Conservation (phyloP, 1,139 yeast genomes). For the Geotrichum histeridarum region DNA sequence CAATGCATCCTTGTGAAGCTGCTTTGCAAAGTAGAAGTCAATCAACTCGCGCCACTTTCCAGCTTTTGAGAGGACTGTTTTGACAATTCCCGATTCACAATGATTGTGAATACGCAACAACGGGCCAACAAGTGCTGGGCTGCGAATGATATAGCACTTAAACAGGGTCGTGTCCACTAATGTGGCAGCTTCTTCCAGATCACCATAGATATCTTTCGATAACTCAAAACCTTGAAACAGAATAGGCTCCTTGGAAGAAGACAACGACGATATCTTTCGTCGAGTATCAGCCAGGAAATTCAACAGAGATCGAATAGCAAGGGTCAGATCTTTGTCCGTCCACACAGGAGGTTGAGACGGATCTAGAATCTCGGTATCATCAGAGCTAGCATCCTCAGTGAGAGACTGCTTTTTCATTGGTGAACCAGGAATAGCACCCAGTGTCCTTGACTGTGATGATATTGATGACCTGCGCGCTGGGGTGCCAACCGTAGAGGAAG, state of each 20-base stretch:
- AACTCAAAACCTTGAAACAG: not conserved
- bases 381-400: not conserved
- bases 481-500: constrained; percentile 19
- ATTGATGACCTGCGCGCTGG: constrained; percentile 1
- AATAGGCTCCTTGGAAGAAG: constrained; percentile 1
- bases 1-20: constrained; percentile 64
- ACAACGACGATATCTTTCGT: constrained; percentile 34
- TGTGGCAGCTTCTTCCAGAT: constrained; percentile 38
- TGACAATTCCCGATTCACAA: constrained; percentile 39
- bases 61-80: constrained; percentile 43
- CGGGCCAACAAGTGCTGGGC: constrained; percentile 76
- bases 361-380: not conserved
- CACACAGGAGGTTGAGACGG: constrained; percentile 20
- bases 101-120: constrained; percentile 68
- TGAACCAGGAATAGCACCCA: not conserved
- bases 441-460: constrained; percentile 5
- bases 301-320: constrained; percentile 49
- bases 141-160: constrained; percentile 61
- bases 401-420: not conserved
- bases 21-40: constrained; percentile 68
- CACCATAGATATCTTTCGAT: constrained; percentile 2
- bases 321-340: constrained; percentile 28
- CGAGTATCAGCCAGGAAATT: constrained; percentile 52
- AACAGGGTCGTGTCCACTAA: constrained; percentile 77
- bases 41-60: constrained; percentile 62